These are phyloP conservation scores for Buddleja alternifolia DNA, from an alignment of 257 asterid species.

Conservation along the genomic window DNA sequence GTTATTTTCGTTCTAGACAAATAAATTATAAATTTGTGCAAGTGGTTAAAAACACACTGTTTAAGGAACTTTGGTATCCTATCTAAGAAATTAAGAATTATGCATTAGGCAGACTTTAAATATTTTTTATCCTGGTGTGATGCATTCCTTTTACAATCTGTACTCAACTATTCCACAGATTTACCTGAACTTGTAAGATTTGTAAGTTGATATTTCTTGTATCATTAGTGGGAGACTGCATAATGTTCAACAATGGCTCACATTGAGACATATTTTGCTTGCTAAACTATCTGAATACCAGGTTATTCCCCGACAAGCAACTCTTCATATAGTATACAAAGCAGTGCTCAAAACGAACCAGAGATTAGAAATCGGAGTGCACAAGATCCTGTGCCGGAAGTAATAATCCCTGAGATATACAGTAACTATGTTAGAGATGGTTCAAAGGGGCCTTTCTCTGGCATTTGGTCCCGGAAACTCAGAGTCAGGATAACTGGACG, in stretches of 20 bases:
- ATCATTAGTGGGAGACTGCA: slow-evolving; percentile 2
- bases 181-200: neutral
- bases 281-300: slow-evolving; percentile 39
- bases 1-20: neutral
- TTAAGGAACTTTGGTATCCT: slow-evolving; percentile 6
- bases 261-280: slow-evolving; percentile 15
- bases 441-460: slow-evolving; percentile 52
- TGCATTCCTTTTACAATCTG: slow-evolving; percentile 5
- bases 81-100: slow-evolving; percentile 8
- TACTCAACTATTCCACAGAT: neutral
- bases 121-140: neutral
- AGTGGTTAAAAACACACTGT: slow-evolving; percentile 14
- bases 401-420: slow-evolving; percentile 75
- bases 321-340: slow-evolving; percentile 38
- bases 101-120: neutral
- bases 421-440: slow-evolving; percentile 44
- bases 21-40: slow-evolving; percentile 1
- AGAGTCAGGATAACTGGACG: slow-evolving; percentile 85
- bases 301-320: slow-evolving; percentile 45
- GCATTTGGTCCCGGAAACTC: slow-evolving; percentile 76
- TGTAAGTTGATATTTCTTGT: slow-evolving; percentile 2
- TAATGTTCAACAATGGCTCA: slow-evolving; percentile 20
- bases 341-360: slow-evolving; percentile 36
- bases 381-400: slow-evolving; percentile 62
- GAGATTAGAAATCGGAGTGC: slow-evolving; percentile 42